Base-by-base conservation (phyloP, 306 rosid genomes). In the Vigna mungo region DNA sequence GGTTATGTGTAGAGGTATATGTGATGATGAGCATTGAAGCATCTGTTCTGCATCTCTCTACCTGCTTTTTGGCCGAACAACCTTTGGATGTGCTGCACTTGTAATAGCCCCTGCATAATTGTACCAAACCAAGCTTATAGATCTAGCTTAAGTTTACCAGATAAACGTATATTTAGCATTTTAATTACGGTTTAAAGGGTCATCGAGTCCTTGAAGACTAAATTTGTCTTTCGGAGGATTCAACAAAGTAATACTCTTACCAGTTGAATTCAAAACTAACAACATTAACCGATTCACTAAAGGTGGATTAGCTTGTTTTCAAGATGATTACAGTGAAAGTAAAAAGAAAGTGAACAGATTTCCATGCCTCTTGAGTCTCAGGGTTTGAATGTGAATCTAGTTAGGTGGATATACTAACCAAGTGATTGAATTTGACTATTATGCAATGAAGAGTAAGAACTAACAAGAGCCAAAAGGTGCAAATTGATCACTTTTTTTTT, bases 11-110 rank as follows among this genome's bases (percentile, higher is more conserved):
- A 47, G 86, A 86, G 34, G 94, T 90, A 66, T 94, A 94, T 67
- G 98, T 92, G 78, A 94, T 84, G 20, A 94, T 86, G 49, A 94
- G 90, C 88, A 92, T 71, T 43, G 98, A 94, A 53, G 92, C 83
- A 85, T 94, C 98, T 53, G 91, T 85, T 56, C 85, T 92, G 86
- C 94, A 86, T 87, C 98, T 90, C 88, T 94, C 98, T 41, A 92
- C 96, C 82, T 92, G 96, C 74, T 94, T 94, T 81, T 94, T 94
- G 30, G 97, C 98, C n/a, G 92, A 92, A 76, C 98, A 94, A 0
- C 96, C 98, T 82, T 94, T 94, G 6, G 90, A 84, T 76, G 97
- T 90, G 78, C 98, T 94, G 75, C 98, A 92, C 70, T 85, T 88
- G 69, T 94, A 94, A 75, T 92, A 94, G 2, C 98, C 97, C 84